A percentile compares a stretch with the other conserved stretches of the same genome.
Conservation (phyloP, 2,329 filamentous ascomycete genomes). For the Cryphonectria radicalis region DNA sequence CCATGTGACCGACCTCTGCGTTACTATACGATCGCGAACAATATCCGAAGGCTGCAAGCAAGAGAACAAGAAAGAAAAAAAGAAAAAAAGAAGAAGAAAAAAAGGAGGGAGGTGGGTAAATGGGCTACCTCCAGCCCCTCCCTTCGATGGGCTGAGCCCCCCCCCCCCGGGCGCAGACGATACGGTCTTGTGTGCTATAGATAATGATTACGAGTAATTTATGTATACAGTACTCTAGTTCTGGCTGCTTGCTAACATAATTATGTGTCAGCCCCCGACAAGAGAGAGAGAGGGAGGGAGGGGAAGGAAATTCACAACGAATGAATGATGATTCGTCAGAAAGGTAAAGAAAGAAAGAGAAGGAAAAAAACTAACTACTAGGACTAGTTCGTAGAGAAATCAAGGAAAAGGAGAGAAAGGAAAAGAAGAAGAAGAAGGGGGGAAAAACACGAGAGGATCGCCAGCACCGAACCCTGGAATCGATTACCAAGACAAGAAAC, state of each 20-base stretch:
- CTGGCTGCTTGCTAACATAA: slow-evolving; percentile 1
- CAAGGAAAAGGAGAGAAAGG: too few species aligned
- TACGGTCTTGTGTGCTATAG: not conserved
- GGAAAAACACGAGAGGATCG: slow-evolving; percentile 6
- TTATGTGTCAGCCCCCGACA: not conserved
- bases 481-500: not conserved
- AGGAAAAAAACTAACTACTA: not conserved
- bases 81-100: too few species aligned
- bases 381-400: not conserved
- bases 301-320: not conserved
- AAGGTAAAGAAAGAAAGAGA: not conserved
- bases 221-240: not conserved
- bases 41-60: not conserved
- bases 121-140: not conserved
- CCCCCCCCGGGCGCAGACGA: too few species aligned
- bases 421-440: too few species aligned
- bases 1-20: not conserved
- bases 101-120: too few species aligned
- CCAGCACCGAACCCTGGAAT: not conserved
- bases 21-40: not conserved
- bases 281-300: too few species aligned
- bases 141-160: not conserved
- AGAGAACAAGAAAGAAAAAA: not conserved
- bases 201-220: not conserved
- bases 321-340: not conserved